These are phyloP conservation scores for Theileria annulata DNA, from an alignment of 169 alveolate species.

Conservation along the genomic window DNA sequence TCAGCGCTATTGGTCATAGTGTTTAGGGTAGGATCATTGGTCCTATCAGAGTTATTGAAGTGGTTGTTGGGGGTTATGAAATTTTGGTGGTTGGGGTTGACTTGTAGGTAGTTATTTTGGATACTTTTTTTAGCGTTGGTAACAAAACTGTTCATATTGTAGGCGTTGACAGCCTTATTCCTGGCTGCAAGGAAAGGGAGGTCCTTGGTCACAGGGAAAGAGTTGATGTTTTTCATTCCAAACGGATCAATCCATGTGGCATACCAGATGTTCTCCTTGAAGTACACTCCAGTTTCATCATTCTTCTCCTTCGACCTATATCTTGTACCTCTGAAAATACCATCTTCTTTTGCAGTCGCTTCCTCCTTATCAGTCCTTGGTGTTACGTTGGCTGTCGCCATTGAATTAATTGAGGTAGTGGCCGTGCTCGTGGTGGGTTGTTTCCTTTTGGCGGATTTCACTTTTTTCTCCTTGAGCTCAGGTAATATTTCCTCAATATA, in stretches of 20 bases:
- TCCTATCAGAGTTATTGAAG: background rate
- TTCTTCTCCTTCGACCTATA: background rate
- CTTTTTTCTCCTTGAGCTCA: constrained; percentile 13
- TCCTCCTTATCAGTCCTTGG: background rate
- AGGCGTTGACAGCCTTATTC: constrained; percentile 5
- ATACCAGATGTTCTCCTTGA: constrained; percentile 41
- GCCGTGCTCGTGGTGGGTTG: background rate
- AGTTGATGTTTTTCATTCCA: constrained; percentile 17
- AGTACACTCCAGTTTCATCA: constrained; percentile 18
- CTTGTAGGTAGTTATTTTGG: background rate
- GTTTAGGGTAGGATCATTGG: too few relatives aligned
- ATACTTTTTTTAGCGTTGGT: background rate
- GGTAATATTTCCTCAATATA: constrained; percentile 61
- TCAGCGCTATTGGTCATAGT: background rate
- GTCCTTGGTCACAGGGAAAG: constrained; percentile 29
- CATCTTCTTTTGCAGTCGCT: constrained; percentile 1
- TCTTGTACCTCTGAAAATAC: background rate
- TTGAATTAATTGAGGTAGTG: background rate
- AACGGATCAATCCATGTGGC: constrained; percentile 30
- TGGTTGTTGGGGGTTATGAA: constrained; percentile 1
- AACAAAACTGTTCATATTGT: background rate
- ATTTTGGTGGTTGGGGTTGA: background rate
- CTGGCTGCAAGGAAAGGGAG: constrained; percentile 18
- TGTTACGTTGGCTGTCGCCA: background rate
- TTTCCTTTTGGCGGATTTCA: background rate